A percentile compares a stretch with the other conserved stretches of the same genome.
phyloP scores from a whole-genome alignment of 768 basidiomycete genomes.

The Tephrocybe sp. region DNA sequence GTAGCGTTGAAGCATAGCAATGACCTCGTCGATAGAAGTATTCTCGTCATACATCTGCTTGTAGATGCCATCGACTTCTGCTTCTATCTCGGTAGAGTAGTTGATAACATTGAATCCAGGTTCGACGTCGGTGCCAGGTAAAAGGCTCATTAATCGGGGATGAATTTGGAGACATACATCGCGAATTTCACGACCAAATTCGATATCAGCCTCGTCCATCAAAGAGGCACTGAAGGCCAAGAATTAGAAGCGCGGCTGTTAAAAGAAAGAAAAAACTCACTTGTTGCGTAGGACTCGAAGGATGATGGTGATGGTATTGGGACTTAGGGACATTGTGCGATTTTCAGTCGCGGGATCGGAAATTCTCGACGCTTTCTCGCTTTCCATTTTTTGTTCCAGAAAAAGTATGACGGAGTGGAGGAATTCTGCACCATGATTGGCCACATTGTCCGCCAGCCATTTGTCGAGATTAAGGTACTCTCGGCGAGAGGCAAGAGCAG shows the following conservation, averaged over 20 bases:
- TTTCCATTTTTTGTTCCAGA: slow-evolving; percentile 90
- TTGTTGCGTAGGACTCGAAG: slow-evolving; percentile 84
- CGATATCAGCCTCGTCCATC: slow-evolving; percentile 77
- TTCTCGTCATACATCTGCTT: slow-evolving; percentile 98
- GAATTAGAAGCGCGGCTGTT: slow-evolving; percentile 1
- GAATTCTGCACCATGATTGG: slow-evolving; percentile 81
- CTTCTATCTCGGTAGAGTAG: slow-evolving; percentile 87
- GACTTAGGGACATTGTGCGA: slow-evolving; percentile 84
- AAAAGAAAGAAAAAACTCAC: slow-evolving; percentile 40
- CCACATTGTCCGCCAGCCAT: slow-evolving; percentile 90
- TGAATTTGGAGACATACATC: slow-evolving; percentile 93
- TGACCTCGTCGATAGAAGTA: slow-evolving; percentile 92
- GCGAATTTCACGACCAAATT: slow-evolving; percentile 88
- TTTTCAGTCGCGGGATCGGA: slow-evolving; percentile 78
- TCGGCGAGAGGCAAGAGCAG: slow-evolving; percentile 87
- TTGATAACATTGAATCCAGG: slow-evolving; percentile 89
- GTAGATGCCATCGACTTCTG: slow-evolving; percentile 93
- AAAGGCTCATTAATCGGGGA: slow-evolving; percentile 93
- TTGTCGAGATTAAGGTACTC: slow-evolving; percentile 96
- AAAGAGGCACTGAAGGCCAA: slow-evolving; percentile 55
- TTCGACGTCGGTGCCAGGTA: slow-evolving; percentile 83
- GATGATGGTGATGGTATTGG: slow-evolving; percentile 89
- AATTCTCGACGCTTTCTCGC: slow-evolving; percentile 74
- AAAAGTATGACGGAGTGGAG: slow-evolving; percentile 86
- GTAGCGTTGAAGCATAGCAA: slow-evolving; percentile 81